phyloP scores from a whole-genome alignment of 2,329 filamentous ascomycete species.

The Colletotrichum brevisporum region DNA sequence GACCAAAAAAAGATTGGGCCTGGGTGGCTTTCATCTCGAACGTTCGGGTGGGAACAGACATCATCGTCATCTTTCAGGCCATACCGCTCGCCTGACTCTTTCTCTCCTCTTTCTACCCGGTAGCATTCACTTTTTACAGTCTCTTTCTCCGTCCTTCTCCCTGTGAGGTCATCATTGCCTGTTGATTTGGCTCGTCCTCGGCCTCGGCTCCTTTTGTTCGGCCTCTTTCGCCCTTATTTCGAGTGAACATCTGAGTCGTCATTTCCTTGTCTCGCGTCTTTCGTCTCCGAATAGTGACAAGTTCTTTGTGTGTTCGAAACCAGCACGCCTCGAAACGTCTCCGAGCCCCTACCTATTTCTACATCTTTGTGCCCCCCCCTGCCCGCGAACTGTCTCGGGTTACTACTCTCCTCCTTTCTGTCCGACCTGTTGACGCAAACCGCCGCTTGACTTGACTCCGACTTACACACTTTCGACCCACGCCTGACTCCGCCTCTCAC shows the following conservation, averaged over 20 bases:
- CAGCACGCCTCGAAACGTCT: conserved; percentile 26
- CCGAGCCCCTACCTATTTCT: conserved; percentile 32
- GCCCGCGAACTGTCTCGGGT: not conserved
- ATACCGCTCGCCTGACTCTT: conserved; percentile 26
- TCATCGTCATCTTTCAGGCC: conserved; percentile 40
- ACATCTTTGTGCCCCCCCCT: conserved; percentile 31
- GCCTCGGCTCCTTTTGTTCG: conserved; percentile 23
- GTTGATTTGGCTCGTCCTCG: conserved; percentile 11
- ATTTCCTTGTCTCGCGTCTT: conserved; percentile 21
- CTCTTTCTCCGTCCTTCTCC: conserved; percentile 3
- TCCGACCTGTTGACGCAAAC: conserved; percentile 18
- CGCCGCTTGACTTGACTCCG: conserved; percentile 7
- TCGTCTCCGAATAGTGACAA: conserved; percentile 31
- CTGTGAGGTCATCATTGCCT: conserved; percentile 32
- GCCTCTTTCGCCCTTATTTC: conserved; percentile 13
- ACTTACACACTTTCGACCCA: conserved; percentile 30
- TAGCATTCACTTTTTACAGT: not conserved
- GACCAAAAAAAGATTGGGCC: conserved; percentile 30
- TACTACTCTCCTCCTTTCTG: conserved; percentile 1
- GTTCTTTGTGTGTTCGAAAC: conserved; percentile 23
- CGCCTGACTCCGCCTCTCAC: conserved; percentile 19
- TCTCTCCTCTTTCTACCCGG: conserved; percentile 6
- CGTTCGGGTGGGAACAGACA: conserved; percentile 37
- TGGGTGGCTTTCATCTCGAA: conserved; percentile 15
- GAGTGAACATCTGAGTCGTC: conserved; percentile 7